Base-by-base conservation (phyloP, 1,284 basidiomycete genomes). In the Lentinula novae-zelandiae region DNA sequence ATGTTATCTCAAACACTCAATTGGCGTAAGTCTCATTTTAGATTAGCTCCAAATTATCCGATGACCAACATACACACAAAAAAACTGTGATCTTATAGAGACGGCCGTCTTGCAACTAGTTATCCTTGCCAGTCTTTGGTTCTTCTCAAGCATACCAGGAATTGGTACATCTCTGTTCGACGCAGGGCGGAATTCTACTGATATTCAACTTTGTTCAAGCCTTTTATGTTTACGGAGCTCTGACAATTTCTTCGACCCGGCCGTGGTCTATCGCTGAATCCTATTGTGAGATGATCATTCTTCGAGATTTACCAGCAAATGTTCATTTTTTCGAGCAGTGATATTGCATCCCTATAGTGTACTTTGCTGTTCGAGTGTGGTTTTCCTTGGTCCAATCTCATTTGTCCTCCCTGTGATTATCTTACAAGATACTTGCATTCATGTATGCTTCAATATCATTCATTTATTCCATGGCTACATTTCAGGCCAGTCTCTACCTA, bases 321-420 rank as follows among this genome's bases (percentile, higher is more conserved):
- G 12, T 46, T 53, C 22, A 52, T 12, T 50, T 27, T 27, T 39
- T 12, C 33, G 40, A 33, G 15, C 22, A 62, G 61, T 59, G 42
- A 42, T 51, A 42, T 31, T 8, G 31, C 61, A 62, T 49, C 53
- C 61, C 42, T 58, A 58, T 27, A 10, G 66, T 9, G 62, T 66
- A 12, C 70, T 75, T 60, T 62, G 72, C 62, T 58, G 71, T n/a
- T 69, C 70, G 34, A 71, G 72, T 65, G 67, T 73, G 6, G 70
- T 77, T 54, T 78, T 78, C 63, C 75, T 78, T 33, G 77, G 77
- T 6, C 77, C 77, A 31, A 76, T 78, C 52, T 71, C 72, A 33
- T 36, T 75, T 54, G 71, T 77, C 6, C 48, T 76, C 1, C 77
- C 77, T 1, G 66, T 74, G 42, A 70, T 78, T 1, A 60, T 77